A percentile compares a stretch with the other conserved stretches of the same genome.
Evolutionary conservation across 2,329 filamentous ascomycete species (phyloP).

Genomic region (Metarhizium rileyi): DNA sequence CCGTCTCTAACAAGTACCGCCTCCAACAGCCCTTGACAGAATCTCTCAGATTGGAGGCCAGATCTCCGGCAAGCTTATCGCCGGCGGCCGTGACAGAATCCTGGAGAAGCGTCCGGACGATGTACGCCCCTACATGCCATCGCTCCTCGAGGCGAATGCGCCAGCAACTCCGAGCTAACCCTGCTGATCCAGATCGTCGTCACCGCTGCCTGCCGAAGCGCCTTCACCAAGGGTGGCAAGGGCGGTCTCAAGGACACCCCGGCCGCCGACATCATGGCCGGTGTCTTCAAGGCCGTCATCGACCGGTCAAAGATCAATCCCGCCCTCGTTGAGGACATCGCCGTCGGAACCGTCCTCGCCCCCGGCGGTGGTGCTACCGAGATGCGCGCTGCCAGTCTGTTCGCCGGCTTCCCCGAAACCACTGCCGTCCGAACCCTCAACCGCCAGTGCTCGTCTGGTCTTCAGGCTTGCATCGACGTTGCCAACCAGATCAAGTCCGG

Average conservation of each 20-base stretch:
- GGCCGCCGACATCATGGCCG: constrained; percentile 75
- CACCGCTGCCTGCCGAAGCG: constrained; percentile 81
- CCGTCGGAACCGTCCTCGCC: constrained; percentile 81
- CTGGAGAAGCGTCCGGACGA: constrained; percentile 59
- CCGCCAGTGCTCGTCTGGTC: constrained; percentile 85
- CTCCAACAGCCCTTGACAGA: constrained; percentile 42
- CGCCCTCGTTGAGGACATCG: constrained; percentile 79
- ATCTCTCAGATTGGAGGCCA: constrained; percentile 53
- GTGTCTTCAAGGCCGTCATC: constrained; percentile 72
- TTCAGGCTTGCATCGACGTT: constrained; percentile 88
- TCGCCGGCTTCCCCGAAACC: constrained; percentile 80
- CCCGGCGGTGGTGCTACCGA: constrained; percentile 93
- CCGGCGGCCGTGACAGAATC: constrained; percentile 43
- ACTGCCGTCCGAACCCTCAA: constrained; percentile 84
- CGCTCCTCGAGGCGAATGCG: neutral
- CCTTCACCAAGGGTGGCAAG: constrained; percentile 87
- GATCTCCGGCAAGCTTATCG: constrained; percentile 49
- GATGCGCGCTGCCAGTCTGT: constrained; percentile 84
- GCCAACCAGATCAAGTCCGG: constrained; percentile 84
- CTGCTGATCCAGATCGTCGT: constrained; percentile 60
- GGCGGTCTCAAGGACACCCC: constrained; percentile 93
- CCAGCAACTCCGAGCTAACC: constrained; percentile 13
- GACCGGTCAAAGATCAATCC: constrained; percentile 85
- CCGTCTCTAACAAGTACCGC: neutral
- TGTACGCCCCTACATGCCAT: constrained; percentile 29